Evolutionary conservation across 805 yeast species (phyloP).

Genomic region (Yarrowia porcina): DNA sequence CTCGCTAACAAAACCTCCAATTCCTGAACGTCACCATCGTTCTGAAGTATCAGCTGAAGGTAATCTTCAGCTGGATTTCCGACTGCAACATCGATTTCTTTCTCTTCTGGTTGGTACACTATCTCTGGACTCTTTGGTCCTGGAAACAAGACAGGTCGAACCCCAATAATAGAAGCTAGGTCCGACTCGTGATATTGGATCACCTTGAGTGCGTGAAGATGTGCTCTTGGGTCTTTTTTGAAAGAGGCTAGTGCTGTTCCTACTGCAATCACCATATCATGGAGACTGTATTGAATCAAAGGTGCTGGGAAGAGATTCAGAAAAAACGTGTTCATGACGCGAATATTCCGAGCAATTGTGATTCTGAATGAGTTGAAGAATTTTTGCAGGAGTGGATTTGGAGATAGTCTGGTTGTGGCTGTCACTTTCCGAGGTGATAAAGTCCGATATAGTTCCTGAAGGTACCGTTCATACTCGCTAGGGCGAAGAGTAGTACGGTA

Average conservation of each 20-base stretch:
- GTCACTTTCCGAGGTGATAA: background rate
- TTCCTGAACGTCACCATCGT: background rate
- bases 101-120: background rate
- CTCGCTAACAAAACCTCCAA: background rate
- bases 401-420: background rate
- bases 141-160: background rate
- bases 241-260: background rate
- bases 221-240: background rate
- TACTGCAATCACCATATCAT: background rate
- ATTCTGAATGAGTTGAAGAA: background rate
- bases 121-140: background rate
- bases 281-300: background rate
- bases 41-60: background rate
- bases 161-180: background rate
- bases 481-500: background rate
- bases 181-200: background rate
- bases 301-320: background rate
- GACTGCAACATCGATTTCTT: background rate
- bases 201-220: background rate
- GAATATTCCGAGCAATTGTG: background rate
- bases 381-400: background rate
- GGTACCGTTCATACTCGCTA: background rate
- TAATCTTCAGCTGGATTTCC: background rate
- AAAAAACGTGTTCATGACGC: background rate
- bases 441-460: background rate